These are phyloP conservation scores for Mortierella sp. DNA, from an alignment of 371 early-diverging fungal genomes.

Conservation along the genomic window DNA sequence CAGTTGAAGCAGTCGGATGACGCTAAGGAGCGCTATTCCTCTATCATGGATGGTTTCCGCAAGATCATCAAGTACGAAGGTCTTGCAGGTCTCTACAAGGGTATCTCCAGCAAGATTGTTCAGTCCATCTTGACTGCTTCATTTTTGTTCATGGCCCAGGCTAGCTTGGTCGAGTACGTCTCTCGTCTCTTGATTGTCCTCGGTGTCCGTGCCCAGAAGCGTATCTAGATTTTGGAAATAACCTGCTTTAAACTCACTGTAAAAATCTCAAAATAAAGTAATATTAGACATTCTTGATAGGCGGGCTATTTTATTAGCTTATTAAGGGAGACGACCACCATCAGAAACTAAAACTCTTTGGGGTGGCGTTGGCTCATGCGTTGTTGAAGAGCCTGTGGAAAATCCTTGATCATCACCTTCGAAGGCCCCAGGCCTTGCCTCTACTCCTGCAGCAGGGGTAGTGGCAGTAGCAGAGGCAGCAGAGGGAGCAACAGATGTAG, in stretches of 20 bases:
- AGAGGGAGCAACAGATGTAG: neutral
- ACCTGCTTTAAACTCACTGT: too few relatives aligned
- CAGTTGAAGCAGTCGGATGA: conserved; percentile 87
- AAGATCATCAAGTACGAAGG: conserved; percentile 93
- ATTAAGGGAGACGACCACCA: conserved; percentile 2
- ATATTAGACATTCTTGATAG: neutral
- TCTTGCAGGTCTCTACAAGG: conserved; percentile 86
- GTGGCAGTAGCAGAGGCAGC: neutral
- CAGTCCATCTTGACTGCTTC: conserved; percentile 94
- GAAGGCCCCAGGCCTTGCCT: neutral
- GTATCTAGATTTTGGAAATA: too few relatives aligned
- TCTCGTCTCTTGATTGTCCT: conserved; percentile 67
- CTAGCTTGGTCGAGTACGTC: conserved; percentile 82
- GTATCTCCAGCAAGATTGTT: conserved; percentile 92
- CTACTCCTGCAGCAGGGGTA: neutral
- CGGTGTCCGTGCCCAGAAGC: conserved; percentile 54
- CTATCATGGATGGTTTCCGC: conserved; percentile 88
- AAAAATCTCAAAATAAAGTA: too few relatives aligned
- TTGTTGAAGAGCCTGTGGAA: conserved; percentile 9
- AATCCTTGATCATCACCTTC: conserved; percentile 2
- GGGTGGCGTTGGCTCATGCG: conserved; percentile 9
- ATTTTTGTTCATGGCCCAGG: conserved; percentile 94
- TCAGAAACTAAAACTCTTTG: neutral
- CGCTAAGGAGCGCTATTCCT: conserved; percentile 80
- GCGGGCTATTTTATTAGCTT: too few relatives aligned